Percentiles rank a stretch among this genome's conserved stretches.
phyloP scores from a whole-genome alignment of 495 filamentous ascomycete genomes.

The Cetradonia linearis region DNA sequence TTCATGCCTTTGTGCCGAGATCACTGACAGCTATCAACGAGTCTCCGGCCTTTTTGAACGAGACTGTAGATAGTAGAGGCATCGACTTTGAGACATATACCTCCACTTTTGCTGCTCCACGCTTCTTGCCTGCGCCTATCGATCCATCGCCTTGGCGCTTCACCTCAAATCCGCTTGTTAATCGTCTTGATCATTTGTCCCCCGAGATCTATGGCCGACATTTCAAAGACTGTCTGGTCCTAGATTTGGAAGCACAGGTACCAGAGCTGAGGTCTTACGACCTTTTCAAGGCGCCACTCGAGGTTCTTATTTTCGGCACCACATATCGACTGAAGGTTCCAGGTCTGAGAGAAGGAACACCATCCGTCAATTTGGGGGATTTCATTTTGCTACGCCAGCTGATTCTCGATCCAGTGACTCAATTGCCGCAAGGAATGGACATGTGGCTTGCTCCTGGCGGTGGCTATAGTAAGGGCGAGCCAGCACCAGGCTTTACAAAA shows the following conservation, averaged over 20 bases:
- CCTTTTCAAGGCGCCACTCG: constrained; percentile 13
- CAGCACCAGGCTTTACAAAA: constrained; percentile 18
- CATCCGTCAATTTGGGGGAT: constrained; percentile 17
- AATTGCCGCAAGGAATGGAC: neutral
- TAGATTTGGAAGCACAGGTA: constrained; percentile 19
- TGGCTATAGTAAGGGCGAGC: constrained; percentile 1
- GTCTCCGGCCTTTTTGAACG: constrained; percentile 7
- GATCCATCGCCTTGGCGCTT: neutral
- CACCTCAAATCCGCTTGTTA: neutral
- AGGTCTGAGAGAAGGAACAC: constrained; percentile 15
- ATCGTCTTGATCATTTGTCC: neutral
- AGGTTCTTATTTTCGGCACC: neutral
- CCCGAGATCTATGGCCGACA: constrained; percentile 9
- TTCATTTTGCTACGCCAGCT: constrained; percentile 18
- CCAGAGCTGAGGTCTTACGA: constrained; percentile 14
- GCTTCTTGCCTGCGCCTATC: constrained; percentile 9
- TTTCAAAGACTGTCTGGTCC: constrained; percentile 13
- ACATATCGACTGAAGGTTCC: constrained; percentile 15
- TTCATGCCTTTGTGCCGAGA: constrained; percentile 15
- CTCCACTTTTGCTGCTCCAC: constrained; percentile 13
- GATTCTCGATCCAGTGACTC: constrained; percentile 12
- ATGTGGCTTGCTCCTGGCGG: constrained; percentile 6
- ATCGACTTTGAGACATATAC: constrained; percentile 17
- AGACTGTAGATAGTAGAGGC: neutral
- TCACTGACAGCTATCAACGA: constrained; percentile 19